phyloP scores from a whole-genome alignment of 2,329 filamentous ascomycete genomes.

The Aspergillus sp. region DNA sequence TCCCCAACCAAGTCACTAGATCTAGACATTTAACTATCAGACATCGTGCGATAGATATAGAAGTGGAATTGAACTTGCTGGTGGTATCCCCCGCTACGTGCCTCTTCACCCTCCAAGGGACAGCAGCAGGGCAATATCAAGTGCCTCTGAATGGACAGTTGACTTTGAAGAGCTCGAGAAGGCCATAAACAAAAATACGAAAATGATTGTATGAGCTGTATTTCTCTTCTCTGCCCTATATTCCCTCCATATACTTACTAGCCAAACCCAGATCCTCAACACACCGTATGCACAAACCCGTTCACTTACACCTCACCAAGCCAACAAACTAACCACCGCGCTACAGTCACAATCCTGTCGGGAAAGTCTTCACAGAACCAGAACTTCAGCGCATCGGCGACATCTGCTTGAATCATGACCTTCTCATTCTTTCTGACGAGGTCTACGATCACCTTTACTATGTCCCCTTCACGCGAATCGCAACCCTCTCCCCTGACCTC shows the following conservation, averaged over 20 bases:
- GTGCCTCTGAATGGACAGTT: slow-evolving; percentile 83
- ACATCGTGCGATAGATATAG: slow-evolving; percentile 64
- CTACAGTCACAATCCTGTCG: slow-evolving; percentile 79
- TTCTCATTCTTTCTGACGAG: slow-evolving; percentile 89
- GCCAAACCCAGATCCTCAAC: slow-evolving; percentile 46
- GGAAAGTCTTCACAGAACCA: slow-evolving; percentile 85
- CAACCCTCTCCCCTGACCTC: slow-evolving; percentile 86
- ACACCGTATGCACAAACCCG: slow-evolving; percentile 44
- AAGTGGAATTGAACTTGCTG: slow-evolving; percentile 97
- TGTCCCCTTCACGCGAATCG: slow-evolving; percentile 89
- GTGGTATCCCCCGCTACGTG: slow-evolving; percentile 91
- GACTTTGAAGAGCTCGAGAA: slow-evolving; percentile 79
- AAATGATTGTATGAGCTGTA: slow-evolving; percentile 75
- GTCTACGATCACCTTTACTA: slow-evolving; percentile 97
- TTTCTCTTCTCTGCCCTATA: not conserved
- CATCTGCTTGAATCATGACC: slow-evolving; percentile 86
- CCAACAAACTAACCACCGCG: slow-evolving; percentile 16
- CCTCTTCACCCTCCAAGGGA: slow-evolving; percentile 86
- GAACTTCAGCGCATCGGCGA: slow-evolving; percentile 85
- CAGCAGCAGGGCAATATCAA: slow-evolving; percentile 76
- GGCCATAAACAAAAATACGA: slow-evolving; percentile 81
- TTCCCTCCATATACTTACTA: slow-evolving; percentile 10
- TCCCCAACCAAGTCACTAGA: fast-evolving
- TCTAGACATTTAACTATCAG: fast-evolving
- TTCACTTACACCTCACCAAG: too few relatives aligned